Base-by-base conservation (phyloP, 306 rosid species). In the Inga leiocalycina region DNA sequence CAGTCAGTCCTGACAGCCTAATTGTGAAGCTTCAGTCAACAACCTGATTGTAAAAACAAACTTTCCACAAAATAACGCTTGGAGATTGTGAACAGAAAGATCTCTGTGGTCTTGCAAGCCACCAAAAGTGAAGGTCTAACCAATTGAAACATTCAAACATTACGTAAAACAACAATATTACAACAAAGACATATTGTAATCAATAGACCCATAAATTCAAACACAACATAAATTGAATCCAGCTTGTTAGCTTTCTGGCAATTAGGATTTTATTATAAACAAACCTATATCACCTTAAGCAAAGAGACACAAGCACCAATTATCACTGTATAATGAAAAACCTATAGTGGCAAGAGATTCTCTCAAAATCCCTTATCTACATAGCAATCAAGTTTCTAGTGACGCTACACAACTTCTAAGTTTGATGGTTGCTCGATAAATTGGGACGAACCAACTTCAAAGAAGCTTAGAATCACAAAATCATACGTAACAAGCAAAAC, bases 371-470 rank as follows among this genome's bases (percentile, higher is more conserved):
- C 70, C 54, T 57, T 7, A 67, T 76, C 37, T 59, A 10, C 66
- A 59, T 3, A 35, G 49, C 39, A 84, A 74, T 15, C 48, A 61
- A 39, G 41, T 64, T 73, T 32, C 71, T 44, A 15, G 10, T 12
- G 52, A 75, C 24, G 8, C 22, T 27, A 65, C 57, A 54, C 68
- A 24, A 61, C 37, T 20, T 3, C 44, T 57, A 73, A 76, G 71
- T 35, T 81, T 27, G 74, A 81, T 7, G 13, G 56, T 46, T 14
- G 45, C 52, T 45, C 61, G 66, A 71, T 74, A 64, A 45, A 75
- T 49, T 37, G 75, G 69, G 30, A 66, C 70, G 80, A 75, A 73
- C 76, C 37, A 66, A 75, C 51, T 54, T 66, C 80, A 39, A 81
- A 73, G 37, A 81, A 79, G 56, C 78, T 52, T 43, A 51, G 32